Base-by-base conservation (phyloP, 2,329 filamentous ascomycete species). In the Bipolaris victoriae region DNA sequence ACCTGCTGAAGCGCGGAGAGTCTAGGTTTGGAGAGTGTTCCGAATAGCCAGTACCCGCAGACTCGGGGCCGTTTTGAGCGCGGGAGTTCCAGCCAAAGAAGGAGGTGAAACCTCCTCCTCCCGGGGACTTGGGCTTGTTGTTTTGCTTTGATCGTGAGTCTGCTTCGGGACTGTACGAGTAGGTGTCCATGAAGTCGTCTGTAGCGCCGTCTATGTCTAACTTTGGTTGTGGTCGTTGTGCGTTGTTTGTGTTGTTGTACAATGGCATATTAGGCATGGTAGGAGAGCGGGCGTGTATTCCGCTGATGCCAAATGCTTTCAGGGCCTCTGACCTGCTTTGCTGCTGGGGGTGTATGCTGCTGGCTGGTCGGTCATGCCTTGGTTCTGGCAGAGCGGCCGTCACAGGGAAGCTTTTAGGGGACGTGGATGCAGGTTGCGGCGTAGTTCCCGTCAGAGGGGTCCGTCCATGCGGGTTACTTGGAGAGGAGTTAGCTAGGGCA, bases 81-180 rank as follows among this genome's bases (percentile, higher is more conserved):
- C 81, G 78, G 26, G 80, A 82, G 61, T 86, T 88, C 85, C 87
- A 89, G 58, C 86, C 85, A 66, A 90, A 90, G 74, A 90, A 88
- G 13, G 84, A 86, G 43, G 84, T 84, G 67, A 90, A 82, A 55
- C 85, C 86, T 55, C 79, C 81, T 16, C 67, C 75, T 11, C 79
- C 75, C 5, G 79, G 79, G 18, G 79, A 80, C 60, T 79, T 80
- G 15, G 79, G 76, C 58, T 77, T 76, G 49, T 69, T 73, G 26
- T 64, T 63, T 26, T 68, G 67, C 50, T 57, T 56, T 47, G 59
- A 53, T 16, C 60, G 60, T 22, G 67, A 57, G n/a, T 72, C 67
- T 47, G 69, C 67, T 40, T 70, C 63, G 13, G 43, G n/a, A 26
- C 64, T 62, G 67, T 74, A 71, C 5, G 68, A 58, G 52, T 77